Base-by-base conservation (phyloP, 306 rosid genomes). In the Prunus kanzakura region DNA sequence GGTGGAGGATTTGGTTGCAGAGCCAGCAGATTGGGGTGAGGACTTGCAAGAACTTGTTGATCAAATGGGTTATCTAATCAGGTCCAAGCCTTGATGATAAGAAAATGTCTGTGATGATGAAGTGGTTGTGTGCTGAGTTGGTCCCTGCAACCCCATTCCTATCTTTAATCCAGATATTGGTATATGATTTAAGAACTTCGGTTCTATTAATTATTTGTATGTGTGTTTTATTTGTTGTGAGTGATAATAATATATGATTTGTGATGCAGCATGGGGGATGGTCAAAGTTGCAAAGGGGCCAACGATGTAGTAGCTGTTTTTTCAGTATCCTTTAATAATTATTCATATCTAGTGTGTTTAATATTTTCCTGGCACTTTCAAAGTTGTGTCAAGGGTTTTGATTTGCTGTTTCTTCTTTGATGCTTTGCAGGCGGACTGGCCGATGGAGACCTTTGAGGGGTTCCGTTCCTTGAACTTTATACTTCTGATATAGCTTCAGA, bases 21-120 rank as follows among this genome's bases (percentile, higher is more conserved):
- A 85, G 2, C 67, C 81, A 0, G 82, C 30, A 25, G 89, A 87
- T 4, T 91, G 98, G 98, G 74, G 83, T 71, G 90, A 89, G 74
- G 88, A 88, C 43, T 76, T 92, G 83, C 81, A 78, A 67, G 89
- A 82, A 13, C 93, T 92, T 51, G 93, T 89, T 55, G 97, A 89
- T 84, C 91, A 92, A 78, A 71, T 91, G 93, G 96, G 84, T 75
- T 87, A 61, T 87, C 91, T 84, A 29, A 61, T 27, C 77, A 85
- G 67, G 68, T 69, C 91, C n/a, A 77, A 73, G 73, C 86, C 84
- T 1, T 79, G 67, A 78, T 6, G 64, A 27, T 9, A 54, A 20
- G 10, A 55, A 46, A 61, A 1, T 61, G 9, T 29, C 18, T 15
- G 62, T 45, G 22, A 46, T 61, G 57, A 19, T 58, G 76, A 55